Base-by-base conservation (phyloP, 805 yeast species). In the Pichia cephalocereana region DNA sequence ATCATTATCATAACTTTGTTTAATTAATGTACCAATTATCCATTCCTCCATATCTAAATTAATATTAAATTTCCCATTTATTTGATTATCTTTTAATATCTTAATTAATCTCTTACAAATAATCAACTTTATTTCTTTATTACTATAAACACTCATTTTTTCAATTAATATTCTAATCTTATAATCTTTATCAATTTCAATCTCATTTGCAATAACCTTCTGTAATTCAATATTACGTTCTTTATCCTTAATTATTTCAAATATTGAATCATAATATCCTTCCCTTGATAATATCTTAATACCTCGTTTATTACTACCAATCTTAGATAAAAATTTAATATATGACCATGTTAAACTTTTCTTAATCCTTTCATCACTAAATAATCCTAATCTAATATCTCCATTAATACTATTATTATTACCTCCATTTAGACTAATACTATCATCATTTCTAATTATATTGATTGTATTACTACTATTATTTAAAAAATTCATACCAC, bases 241-340 rank as follows among this genome's bases (percentile, higher is more conserved):
- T 12, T 18, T 8, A 9, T 34, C 12, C 51, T 74, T 74, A 17
- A 85, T 71, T 46, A 89, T 76, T 56, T 86, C 86, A 56, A 84
- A 82, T 46, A 89, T 70, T 65, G 86, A 80, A 49, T 83, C 89
- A 65, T 87, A 86, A 50, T 91, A 74, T 56, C 89, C 84, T 93
- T 96, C 86, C 52, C 85, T 80, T 45, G 80, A 84, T 49, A 93
- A 61, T 55, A 91, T 70, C 41, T 71, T 71, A 26, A 86, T 63
- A 0, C 99, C 99, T 43, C 75, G 71, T 0, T 67, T 60, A 38
- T 76, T 72, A 2, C 73, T 66, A 4, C 89, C 77, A 17, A 93
- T 65, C 0, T 82, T 79, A 0, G 96, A 96, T 11, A 93, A 64
- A 59, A 91, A 76, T 49, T 77, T 75, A 53, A 93, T 76, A 61